phyloP scores from a whole-genome alignment of 495 filamentous ascomycete genomes.

The Penicillium psychrofluorescens region DNA sequence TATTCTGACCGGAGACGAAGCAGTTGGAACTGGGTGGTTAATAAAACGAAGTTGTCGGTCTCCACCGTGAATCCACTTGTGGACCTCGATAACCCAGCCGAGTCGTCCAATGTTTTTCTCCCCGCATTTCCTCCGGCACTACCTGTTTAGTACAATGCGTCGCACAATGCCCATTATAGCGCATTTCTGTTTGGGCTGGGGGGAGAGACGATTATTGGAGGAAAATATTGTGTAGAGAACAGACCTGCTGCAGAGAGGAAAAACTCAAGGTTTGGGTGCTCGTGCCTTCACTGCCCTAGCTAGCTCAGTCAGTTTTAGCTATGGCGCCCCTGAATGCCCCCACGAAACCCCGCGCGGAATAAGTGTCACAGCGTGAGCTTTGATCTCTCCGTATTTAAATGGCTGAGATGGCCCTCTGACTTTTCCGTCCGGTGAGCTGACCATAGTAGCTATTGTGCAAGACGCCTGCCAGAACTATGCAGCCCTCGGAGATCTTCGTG shows the following conservation, averaged over 20 bases:
- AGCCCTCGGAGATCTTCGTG: slow-evolving; percentile 39
- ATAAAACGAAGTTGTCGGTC: too few species aligned
- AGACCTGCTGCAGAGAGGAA: too few species aligned
- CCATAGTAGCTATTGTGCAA: too few species aligned
- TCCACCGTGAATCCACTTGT: background rate
- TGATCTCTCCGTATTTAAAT: slow-evolving; percentile 7
- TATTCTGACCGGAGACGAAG: background rate
- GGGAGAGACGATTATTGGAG: too few species aligned
- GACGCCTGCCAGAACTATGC: slow-evolving; percentile 11
- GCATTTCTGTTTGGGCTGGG: too few species aligned
- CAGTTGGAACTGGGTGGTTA: background rate
- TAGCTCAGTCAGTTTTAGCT: too few species aligned
- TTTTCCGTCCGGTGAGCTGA: too few species aligned
- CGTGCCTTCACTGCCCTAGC: too few species aligned
- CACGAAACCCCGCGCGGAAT: slow-evolving; percentile 1
- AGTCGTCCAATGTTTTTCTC: slow-evolving; percentile 4
- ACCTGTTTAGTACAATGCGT: slow-evolving; percentile 1
- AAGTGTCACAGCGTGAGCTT: slow-evolving; percentile 4
- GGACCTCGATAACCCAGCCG: slow-evolving; percentile 6
- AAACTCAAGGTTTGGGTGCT: too few species aligned
- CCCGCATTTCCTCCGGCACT: slow-evolving; percentile 6
- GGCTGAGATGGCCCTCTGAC: background rate
- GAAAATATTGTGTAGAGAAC: too few species aligned
- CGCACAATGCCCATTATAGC: background rate
- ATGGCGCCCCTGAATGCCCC: too few species aligned